Base-by-base conservation (phyloP, 2,329 filamentous ascomycete genomes). In the Cucurbitaria berberidis region DNA sequence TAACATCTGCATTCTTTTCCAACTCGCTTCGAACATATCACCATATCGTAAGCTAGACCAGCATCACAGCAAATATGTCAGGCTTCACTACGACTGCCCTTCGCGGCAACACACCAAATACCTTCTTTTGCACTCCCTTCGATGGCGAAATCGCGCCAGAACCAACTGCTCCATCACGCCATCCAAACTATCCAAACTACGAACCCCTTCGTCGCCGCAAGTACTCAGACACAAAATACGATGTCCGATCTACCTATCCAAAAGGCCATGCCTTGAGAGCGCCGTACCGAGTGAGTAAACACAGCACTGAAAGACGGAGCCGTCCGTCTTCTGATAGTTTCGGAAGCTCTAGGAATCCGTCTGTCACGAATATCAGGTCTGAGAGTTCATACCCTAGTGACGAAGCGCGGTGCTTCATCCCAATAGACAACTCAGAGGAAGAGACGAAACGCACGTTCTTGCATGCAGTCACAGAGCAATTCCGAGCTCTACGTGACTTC, bases 161-260 rank as follows among this genome's bases (percentile, higher is more conserved):
- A 2, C 30, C 30, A 34, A 2, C 30, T 15, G 5, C 9, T n/a
- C 30, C 13, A 5, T 5, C 13, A 13, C 3, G 30, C 13, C 30
- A n/a, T n/a, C 9, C 8, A 5, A 34, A n/a, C 13, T 26, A 18
- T 15, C 24, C 24, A 29, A 6, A 5, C 15, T 47, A 18, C 18
- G 13, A 16, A 15, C 15, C 18, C 13, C 13, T 27, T 7, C 32
- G 16, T 16, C 30, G 30, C 30, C 30, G 30, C 30, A 34, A 34
- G 15, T 13, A 36, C 4, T 13, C 8, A 1, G 40, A 38, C 30
- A 42, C 42, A 15, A 55, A 42, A 10, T 53, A 38, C 30, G 53
- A 59, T 18, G 52, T 59, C 19, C 45, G 57, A 16, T 43, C 35
- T n/a, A 52, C 45, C 5, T 60, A 60, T n/a, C 22, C 36, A 9